Evolutionary conservation across 306 rosid genomes (phyloP), one percentile per base, ranked within the genome.

Genomic region (Pterocarpus santalinus): DNA sequence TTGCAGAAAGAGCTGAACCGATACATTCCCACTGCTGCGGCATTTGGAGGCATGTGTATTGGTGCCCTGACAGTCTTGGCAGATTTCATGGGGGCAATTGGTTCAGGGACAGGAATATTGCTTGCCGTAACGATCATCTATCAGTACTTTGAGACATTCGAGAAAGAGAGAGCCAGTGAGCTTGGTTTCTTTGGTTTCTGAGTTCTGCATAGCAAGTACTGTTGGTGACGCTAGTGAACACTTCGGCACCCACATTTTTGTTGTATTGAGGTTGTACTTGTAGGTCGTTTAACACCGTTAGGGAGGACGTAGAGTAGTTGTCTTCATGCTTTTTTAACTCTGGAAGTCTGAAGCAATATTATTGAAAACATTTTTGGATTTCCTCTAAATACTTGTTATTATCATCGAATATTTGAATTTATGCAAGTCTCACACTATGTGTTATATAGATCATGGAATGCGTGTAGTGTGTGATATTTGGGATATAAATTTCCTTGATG

Each of bases 81-180:
- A 0, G 98, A 94, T 80, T 94, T 94, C 79, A 94, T 92, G 97
- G 98, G 97, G 5, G 98, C 98, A 65, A 94, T 94, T 44, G 98
- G 98, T 38, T 94, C 97, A 0, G 98, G 98, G 36, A 94, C 97
- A 1, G 97, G 98, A 33, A 91, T 94, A 47, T 82, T 94, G 30
- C 97, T 94, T 79, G 98, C 98, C 0, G 98, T 94, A 33, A 94
- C 98, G 22, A 94, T 92, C 84, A 94, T 94, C 67, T 92, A 94
- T 65, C 98, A 94, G 84, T 92, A 94, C 90, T 92, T 94, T 0
- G 97, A 94, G 84, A 92, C 98, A 33, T 92, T 90, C 11, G 97
- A 92, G 87, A 94, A 92, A 83, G 98, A 94, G 80, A 92, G 88
- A 78, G 94, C 98, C 35, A 94, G 90, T 38, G 97, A 92, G 83